A percentile compares a stretch with the other conserved stretches of the same genome.
These are phyloP conservation scores for Lasiodiplodia sp. DNA, from an alignment of 2,329 filamentous ascomycete genomes.

Conservation along the genomic window DNA sequence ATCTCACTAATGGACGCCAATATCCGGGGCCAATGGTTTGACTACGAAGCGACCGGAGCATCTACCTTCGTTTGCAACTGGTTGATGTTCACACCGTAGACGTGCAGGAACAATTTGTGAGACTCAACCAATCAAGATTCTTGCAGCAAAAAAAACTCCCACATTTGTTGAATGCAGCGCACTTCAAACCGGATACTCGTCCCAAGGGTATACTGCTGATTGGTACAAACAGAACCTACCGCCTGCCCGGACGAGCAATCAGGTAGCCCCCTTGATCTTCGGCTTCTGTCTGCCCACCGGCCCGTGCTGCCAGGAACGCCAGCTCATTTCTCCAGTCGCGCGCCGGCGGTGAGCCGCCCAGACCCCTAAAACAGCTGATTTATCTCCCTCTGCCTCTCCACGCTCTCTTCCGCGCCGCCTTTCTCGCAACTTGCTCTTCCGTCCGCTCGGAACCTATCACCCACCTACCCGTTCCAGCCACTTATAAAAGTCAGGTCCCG, in stretches of 20 bases:
- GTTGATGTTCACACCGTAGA: too few relatives aligned
- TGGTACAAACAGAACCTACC: background rate
- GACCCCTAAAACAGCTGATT: constrained; percentile 28
- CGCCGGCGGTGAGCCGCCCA: constrained; percentile 26
- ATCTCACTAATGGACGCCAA: too few relatives aligned
- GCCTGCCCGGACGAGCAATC: background rate
- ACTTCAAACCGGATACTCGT: background rate
- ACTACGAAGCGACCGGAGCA: too few relatives aligned
- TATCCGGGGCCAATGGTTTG: too few relatives aligned
- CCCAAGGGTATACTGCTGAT: background rate
- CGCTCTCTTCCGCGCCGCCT: constrained; percentile 24
- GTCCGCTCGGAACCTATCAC: constrained; percentile 12
- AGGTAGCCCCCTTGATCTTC: constrained; percentile 3
- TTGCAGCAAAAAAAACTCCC: background rate
- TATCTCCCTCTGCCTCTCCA: constrained; percentile 26
- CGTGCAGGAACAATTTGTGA: too few relatives aligned
- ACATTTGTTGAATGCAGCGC: background rate
- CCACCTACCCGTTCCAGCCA: constrained; percentile 6
- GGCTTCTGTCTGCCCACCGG: constrained; percentile 9
- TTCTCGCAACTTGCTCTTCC: constrained; percentile 9
- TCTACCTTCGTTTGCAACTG: too few relatives aligned
- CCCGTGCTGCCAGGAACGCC: constrained; percentile 25
- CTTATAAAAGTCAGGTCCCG: constrained; percentile 12
- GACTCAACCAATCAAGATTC: background rate
- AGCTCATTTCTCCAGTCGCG: constrained; percentile 26